Base-by-base conservation (phyloP, 2,329 filamentous ascomycete genomes). In the Parastagonospora nodorum region DNA sequence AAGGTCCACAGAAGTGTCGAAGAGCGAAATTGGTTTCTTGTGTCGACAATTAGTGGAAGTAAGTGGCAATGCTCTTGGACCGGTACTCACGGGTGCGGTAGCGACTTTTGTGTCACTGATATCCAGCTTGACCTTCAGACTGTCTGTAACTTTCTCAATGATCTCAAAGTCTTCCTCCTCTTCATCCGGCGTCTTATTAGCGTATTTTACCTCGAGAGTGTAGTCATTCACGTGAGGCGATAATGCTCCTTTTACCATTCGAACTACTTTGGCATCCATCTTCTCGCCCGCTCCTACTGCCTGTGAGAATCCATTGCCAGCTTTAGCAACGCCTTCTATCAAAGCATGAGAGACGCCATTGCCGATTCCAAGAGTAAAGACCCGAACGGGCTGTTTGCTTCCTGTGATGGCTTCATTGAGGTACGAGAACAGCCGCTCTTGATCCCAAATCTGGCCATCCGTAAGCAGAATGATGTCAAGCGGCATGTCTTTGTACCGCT, bases 211-310 rank as follows among this genome's bases (percentile, higher is more conserved):
- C 61, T 88, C 84, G 1, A 90, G 73, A 0, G 76, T 79, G 62
- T 86, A 89, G 63, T 89, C 81, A 12, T 74, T 80, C 38, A 89
- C 77, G 55, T 90, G 87, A 0, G 87, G 86, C 2, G 82, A 84
- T 15, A 91, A 71, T 0, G 87, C 84, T 0, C 83, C 88, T 64
- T 88, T 89, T 49, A 92, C 76, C 88, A 92, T 91, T 2, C 88
- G 81, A 2, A 91, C 79, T 1, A 90, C 80, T 66, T 88, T 88
- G 56, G 75, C 82, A 60, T 88, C 84, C 72, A 90, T 83, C 63
- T 86, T 84, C 66, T 91, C 88, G 1, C 81, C 74, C 6, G 83
- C 73, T 1, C 77, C 77, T 0, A 90, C 86, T 0, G 81, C 77
- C 67, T 91, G 88, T 5, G 78, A 75, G 49, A 82, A 84, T 1